Percentiles rank a stretch among this genome's conserved stretches.
Evolutionary conservation across 2,329 filamentous ascomycete genomes (phyloP).

Genomic region (Phaeosphaeria sp.): DNA sequence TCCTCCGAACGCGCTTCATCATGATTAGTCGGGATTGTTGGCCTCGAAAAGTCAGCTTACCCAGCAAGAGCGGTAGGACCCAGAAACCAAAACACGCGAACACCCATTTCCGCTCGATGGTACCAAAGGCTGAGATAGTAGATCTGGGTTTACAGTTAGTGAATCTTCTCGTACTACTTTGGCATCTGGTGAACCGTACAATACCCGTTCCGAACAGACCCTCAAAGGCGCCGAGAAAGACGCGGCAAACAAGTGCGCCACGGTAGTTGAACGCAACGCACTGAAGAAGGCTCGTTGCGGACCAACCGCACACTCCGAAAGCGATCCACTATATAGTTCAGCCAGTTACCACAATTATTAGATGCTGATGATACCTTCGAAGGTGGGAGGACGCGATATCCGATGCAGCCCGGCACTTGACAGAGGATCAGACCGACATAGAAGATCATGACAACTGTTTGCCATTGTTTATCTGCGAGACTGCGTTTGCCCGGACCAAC

Average conservation of each 20-base stretch:
- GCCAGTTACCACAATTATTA: background rate
- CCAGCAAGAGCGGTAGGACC: background rate
- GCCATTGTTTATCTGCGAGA: background rate
- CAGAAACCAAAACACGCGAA: background rate
- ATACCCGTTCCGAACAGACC: background rate
- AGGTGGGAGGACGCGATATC: background rate
- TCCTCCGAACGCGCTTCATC: background rate
- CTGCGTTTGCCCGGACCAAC: background rate
- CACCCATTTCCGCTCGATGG: background rate
- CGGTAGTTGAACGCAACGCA: background rate
- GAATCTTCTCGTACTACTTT: no score
- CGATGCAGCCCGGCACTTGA: background rate
- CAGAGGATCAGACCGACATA: background rate
- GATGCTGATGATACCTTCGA: background rate
- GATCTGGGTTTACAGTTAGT: no score
- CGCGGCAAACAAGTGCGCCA: background rate
- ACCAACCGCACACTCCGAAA: background rate
- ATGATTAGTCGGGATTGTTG: background rate
- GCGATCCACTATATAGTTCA: background rate
- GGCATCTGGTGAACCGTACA: background rate
- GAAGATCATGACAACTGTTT: background rate
- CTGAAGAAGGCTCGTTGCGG: background rate
- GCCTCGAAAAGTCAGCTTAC: background rate
- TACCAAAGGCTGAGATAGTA: background rate
- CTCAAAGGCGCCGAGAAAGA: background rate